Evolutionary conservation across 352 stramenopile genomes (phyloP), one percentile per base, ranked within the genome.

Genomic region (Phytopythium vexans): DNA sequence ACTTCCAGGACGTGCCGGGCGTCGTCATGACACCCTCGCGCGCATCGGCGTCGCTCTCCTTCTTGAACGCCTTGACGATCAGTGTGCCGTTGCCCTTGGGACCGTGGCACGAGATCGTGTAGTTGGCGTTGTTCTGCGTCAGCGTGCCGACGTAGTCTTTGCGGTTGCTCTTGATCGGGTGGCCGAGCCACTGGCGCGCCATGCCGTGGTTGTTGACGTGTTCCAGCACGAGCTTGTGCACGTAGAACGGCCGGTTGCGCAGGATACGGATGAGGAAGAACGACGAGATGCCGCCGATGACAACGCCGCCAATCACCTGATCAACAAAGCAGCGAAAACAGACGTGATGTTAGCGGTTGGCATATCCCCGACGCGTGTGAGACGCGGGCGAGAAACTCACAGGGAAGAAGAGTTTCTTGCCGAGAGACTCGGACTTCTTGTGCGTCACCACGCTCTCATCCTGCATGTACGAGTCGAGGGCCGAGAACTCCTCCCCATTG

Each of bases 251-350:
- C 44, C 77, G 75, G 57, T 89, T 89, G 54, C 76, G 81, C 38
- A 91, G 54, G 50, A 91, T 88, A 21, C 81, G 81, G 51, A 91
- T 87, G 21, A 82, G 58, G 36, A 88, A 77, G 63, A 89, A 91
- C 33, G 77, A 84, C 16, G 73, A 68, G 12, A 91, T 54, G 27
- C 81, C 78, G 14, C 81, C 81, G 43, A 91, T 74, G 7, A 91
- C 34, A 3, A 88, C 74, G 47, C 81, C 81, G 27, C 65, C 56
- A 15, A 89, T 67, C 4, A 85, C 64, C 65, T 66, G 9, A 5
- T n/a, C 0, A 11, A 16, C 31, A 8, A 4, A 47, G 6, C 8
- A 2, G 12, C 37, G 2, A 27, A 27, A 27, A 27, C 21, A 27
- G 2, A 27, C 21, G 41, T 37, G 8, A 33, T 8, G 43, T 49